Percentiles rank a stretch among this genome's conserved stretches.
These are phyloP conservation scores for Rubus idaeus DNA, from an alignment of 306 rosid genomes.

Conservation along the genomic window DNA sequence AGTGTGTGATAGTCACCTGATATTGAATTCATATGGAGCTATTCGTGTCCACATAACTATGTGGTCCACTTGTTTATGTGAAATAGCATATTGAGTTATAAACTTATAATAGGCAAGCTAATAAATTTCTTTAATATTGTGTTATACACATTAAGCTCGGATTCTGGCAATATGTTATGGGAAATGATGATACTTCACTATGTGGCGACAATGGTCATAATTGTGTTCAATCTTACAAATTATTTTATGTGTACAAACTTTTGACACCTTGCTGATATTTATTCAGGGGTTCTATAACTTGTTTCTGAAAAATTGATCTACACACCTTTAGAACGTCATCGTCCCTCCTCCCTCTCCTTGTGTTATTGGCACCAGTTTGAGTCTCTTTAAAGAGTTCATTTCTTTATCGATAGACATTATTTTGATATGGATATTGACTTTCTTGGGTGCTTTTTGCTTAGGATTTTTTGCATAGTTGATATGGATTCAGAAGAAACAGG, in stretches of 20 bases:
- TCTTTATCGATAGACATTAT: not conserved
- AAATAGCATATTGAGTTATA: not conserved
- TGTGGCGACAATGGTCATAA: not conserved
- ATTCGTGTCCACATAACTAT: not conserved
- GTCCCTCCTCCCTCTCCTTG: not conserved
- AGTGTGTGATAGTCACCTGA: slow-evolving; percentile 10
- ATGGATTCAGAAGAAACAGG: not conserved
- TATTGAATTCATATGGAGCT: not conserved
- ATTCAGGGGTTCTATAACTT: not conserved
- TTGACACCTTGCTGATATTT: not conserved
- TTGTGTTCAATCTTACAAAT: not conserved
- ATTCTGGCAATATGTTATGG: slow-evolving; percentile 1
- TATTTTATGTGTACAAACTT: not conserved
- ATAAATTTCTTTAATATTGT: not conserved
- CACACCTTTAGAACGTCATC: not conserved
- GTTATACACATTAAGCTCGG: not conserved
- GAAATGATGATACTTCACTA: not conserved
- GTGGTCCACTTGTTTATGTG: not conserved
- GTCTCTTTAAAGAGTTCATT: not conserved
- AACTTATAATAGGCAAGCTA: not conserved
- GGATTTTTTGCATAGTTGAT: not conserved
- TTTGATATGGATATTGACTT: not conserved
- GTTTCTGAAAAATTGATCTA: not conserved
- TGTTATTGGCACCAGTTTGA: not conserved
- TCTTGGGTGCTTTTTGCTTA: not conserved